These are phyloP conservation scores for Melampsora larici-populina DNA, from an alignment of 1,284 basidiomycete species.

Conservation along the genomic window DNA sequence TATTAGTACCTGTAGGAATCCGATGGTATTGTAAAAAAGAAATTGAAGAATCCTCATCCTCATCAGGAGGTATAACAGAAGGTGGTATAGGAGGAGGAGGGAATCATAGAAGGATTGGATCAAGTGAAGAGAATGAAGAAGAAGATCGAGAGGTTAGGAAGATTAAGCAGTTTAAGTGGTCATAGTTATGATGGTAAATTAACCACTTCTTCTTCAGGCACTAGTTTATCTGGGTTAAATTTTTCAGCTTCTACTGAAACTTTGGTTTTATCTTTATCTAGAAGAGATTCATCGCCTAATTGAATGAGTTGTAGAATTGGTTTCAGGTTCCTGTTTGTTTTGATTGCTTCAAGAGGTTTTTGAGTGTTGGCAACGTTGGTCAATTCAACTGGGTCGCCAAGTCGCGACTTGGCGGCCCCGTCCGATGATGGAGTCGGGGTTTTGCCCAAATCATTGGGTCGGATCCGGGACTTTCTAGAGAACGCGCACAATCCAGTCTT, in stretches of 20 bases:
- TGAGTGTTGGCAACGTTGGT: too few species aligned
- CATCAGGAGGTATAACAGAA: too few species aligned
- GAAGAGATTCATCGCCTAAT: neutral
- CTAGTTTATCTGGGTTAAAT: constrained; percentile 1
- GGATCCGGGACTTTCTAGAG: too few species aligned
- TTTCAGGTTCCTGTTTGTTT: too few species aligned
- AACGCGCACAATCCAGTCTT: too few species aligned
- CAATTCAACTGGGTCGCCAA: too few species aligned
- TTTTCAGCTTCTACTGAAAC: neutral
- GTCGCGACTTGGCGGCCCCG: too few species aligned
- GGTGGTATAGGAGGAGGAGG: neutral
- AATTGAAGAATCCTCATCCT: too few species aligned
- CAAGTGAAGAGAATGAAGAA: constrained; percentile 10
- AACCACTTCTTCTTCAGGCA: neutral
- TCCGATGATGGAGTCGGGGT: too few species aligned
- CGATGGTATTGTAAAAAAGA: constrained; percentile 36
- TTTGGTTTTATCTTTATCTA: neutral
- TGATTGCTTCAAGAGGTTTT: too few species aligned
- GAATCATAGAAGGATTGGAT: constrained; percentile 1
- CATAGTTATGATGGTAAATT: constrained; percentile 8
- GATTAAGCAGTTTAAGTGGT: constrained; percentile 11
- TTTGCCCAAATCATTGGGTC: too few species aligned
- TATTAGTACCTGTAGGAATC: constrained; percentile 24
- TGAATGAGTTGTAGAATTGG: neutral
- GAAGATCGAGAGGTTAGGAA: neutral